These are phyloP conservation scores for Sporothrix brasiliensis DNA, from an alignment of 2,329 filamentous ascomycete genomes.

Conservation along the genomic window DNA sequence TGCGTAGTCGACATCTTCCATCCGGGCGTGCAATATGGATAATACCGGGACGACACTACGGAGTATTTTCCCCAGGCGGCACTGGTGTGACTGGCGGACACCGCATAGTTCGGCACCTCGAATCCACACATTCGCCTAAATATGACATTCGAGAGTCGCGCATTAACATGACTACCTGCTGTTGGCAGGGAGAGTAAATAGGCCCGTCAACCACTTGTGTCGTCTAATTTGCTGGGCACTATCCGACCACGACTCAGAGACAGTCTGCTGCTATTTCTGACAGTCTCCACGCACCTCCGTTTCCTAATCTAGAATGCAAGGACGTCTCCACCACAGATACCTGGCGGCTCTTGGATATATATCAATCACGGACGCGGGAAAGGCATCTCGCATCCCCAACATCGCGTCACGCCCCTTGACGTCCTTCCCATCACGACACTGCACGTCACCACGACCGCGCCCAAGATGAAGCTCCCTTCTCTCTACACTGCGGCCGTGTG, in stretches of 20 bases:
- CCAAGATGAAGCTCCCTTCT: neutral
- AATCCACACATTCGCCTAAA: conserved; percentile 3
- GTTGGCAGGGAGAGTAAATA: neutral
- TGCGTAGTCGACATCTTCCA: neutral
- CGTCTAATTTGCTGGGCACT: no score
- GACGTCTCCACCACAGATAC: neutral
- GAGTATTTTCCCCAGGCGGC: neutral
- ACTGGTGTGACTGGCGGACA: neutral
- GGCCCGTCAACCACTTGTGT: neutral
- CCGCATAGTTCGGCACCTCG: neutral
- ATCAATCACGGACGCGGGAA: neutral
- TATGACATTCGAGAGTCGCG: neutral
- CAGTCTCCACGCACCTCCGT: neutral
- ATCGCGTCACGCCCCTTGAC: no score
- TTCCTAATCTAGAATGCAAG: neutral
- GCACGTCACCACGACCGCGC: neutral
- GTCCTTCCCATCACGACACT: no score
- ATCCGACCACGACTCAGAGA: no score
- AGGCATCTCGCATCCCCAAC: neutral
- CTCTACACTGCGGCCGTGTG: conserved; percentile 37
- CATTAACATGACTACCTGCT: neutral
- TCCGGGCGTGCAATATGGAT: neutral
- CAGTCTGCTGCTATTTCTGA: no score
- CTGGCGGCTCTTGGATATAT: conserved; percentile 6
- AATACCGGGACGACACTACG: neutral